Conservation (phyloP, 148 eudicot genomes). For the Cornus kousa region DNA sequence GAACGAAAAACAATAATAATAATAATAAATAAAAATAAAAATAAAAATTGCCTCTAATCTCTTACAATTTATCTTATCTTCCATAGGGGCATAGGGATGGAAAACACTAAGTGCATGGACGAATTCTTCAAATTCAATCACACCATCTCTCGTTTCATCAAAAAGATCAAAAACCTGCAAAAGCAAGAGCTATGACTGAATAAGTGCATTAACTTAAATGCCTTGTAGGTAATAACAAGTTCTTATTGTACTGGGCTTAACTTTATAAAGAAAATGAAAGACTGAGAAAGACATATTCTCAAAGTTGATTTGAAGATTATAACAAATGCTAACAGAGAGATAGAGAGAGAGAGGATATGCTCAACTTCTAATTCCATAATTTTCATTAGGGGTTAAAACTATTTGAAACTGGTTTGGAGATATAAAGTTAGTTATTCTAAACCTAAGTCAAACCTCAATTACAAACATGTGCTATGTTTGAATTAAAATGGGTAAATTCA, state of each 20-base stretch:
- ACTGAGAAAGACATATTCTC: too few species aligned
- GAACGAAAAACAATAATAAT: too few species aligned
- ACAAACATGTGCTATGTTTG: too few species aligned
- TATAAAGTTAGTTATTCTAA: too few species aligned
- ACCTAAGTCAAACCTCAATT: too few species aligned
- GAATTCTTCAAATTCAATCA: conserved; percentile 62
- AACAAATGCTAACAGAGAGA: too few species aligned
- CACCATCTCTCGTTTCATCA: conserved; percentile 51
- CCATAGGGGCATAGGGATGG: conserved; percentile 63
- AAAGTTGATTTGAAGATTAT: too few species aligned
- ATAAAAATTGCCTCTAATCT: background rate
- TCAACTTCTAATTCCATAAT: too few species aligned
- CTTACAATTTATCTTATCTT: conserved; percentile 80
- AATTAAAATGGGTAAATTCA: too few species aligned
- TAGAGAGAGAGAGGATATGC: too few species aligned
- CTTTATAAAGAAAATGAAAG: background rate
- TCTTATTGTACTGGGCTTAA: background rate
- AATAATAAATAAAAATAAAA: background rate
- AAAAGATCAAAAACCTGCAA: conserved; percentile 52
- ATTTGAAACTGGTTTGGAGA: too few species aligned
- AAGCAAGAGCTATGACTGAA: background rate
- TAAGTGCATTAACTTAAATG: background rate
- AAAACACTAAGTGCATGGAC: conserved; percentile 46
- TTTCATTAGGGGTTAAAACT: too few species aligned
- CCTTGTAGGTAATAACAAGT: background rate